A percentile compares a stretch with the other conserved stretches of the same genome.
phyloP scores from a whole-genome alignment of 2,329 filamentous ascomycete species.

The Fonsecaea monophora region DNA sequence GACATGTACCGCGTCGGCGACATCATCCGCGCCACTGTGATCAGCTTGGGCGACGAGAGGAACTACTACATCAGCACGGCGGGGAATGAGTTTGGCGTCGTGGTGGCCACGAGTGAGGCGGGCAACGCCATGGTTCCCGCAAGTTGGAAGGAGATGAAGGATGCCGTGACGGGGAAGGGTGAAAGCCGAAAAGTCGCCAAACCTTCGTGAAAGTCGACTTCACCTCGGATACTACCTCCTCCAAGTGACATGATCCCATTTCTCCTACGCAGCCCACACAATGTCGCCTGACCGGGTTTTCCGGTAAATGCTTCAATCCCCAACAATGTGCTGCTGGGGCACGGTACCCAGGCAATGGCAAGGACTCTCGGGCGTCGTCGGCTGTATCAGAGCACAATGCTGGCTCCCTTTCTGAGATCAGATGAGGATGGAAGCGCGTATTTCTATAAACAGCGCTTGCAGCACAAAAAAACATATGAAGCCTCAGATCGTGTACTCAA shows the following conservation, averaged over 20 bases:
- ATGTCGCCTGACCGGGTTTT: not conserved
- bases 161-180: slow-evolving; percentile 75
- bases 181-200: slow-evolving; percentile 94
- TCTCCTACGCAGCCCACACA: not conserved
- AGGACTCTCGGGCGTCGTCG: not conserved
- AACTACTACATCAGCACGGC: slow-evolving; percentile 96
- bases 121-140: slow-evolving; percentile 92
- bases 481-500: not conserved
- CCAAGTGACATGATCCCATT: slow-evolving; percentile 13
- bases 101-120: slow-evolving; percentile 85
- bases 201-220: slow-evolving; percentile 60
- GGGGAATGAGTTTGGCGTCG: slow-evolving; percentile 85
- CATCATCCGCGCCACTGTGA: slow-evolving; percentile 85
- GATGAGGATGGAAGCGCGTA: not conserved
- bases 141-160: slow-evolving; percentile 93
- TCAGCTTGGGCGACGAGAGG: slow-evolving; percentile 88
- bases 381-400: not conserved
- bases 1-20: slow-evolving; percentile 93
- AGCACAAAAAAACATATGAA: not conserved
- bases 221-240: not conserved
- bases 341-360: not conserved
- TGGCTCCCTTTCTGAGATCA: not conserved
- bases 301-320: not conserved
- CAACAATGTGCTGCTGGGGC: not conserved
- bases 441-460: not conserved